These are phyloP conservation scores for Verticillium isaacii DNA, from an alignment of 2,329 filamentous ascomycete species.

Conservation along the genomic window DNA sequence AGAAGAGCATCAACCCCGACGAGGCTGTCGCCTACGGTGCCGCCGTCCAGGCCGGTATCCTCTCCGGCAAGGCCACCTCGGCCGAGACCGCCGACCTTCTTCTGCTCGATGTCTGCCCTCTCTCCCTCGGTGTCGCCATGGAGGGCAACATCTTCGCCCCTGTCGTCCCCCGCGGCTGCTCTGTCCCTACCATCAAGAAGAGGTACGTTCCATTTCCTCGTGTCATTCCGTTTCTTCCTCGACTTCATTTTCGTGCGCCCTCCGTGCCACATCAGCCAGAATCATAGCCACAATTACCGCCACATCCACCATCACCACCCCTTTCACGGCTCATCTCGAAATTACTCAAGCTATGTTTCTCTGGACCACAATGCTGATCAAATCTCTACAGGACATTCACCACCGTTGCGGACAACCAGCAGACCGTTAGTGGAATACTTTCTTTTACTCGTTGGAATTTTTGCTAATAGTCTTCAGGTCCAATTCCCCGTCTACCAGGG, in stretches of 20 bases:
- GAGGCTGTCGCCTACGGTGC: slow-evolving; percentile 99
- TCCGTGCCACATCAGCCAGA: too few relatives aligned
- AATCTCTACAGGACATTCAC: slow-evolving; percentile 62
- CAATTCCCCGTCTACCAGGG: slow-evolving; percentile 94
- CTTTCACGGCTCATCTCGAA: not conserved
- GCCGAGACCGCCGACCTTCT: slow-evolving; percentile 93
- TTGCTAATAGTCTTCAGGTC: slow-evolving; percentile 32
- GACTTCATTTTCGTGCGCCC: too few relatives aligned
- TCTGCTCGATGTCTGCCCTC: slow-evolving; percentile 90
- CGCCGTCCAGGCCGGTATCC: slow-evolving; percentile 96
- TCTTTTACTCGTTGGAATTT: not conserved
- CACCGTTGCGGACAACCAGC: slow-evolving; percentile 73
- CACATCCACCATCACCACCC: too few relatives aligned
- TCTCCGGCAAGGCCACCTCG: slow-evolving; percentile 95
- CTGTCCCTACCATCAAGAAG: slow-evolving; percentile 80
- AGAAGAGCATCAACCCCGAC: slow-evolving; percentile 99
- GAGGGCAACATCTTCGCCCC: slow-evolving; percentile 98
- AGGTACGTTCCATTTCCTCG: slow-evolving; percentile 17
- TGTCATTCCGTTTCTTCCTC: too few relatives aligned
- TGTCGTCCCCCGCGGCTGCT: slow-evolving; percentile 76
- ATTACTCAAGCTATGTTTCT: not conserved
- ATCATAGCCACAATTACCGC: too few relatives aligned
- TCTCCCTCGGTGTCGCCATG: slow-evolving; percentile 98
- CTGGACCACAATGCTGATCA: not conserved
- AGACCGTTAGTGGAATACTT: slow-evolving; percentile 37